These are phyloP conservation scores for Exophiala sideris DNA, from an alignment of 2,329 filamentous ascomycete genomes.

Conservation along the genomic window DNA sequence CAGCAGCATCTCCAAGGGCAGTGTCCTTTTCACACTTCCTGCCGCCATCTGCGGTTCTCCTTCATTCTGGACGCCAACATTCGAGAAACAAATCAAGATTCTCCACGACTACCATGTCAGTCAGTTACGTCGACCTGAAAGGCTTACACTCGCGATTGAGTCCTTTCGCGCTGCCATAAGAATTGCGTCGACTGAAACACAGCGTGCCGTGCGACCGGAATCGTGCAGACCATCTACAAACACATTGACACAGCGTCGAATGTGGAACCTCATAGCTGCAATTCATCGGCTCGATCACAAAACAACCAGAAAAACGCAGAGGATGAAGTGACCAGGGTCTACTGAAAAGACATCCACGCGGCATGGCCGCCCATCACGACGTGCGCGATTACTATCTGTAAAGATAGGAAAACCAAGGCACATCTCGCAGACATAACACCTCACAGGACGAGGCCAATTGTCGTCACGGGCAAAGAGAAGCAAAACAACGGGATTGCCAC, in stretches of 20 bases:
- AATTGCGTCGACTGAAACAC: slow-evolving; percentile 1
- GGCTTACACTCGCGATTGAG: slow-evolving; percentile 1
- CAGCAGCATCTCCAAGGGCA: background rate
- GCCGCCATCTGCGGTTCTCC: slow-evolving; percentile 14
- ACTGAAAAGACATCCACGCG: slow-evolving; percentile 5
- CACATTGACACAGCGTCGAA: slow-evolving; percentile 13
- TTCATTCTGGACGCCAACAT: slow-evolving; percentile 15
- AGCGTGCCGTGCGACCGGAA: slow-evolving; percentile 16
- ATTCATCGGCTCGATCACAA: slow-evolving; percentile 1
- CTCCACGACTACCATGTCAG: slow-evolving; percentile 15
- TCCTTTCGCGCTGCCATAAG: slow-evolving; percentile 4
- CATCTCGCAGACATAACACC: background rate
- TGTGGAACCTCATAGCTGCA: slow-evolving; percentile 10
- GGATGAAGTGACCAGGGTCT: slow-evolving; percentile 9
- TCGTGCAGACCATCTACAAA: slow-evolving; percentile 12
- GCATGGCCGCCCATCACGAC: slow-evolving; percentile 12
- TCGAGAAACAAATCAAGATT: slow-evolving; percentile 18
- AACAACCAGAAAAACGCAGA: slow-evolving; percentile 2
- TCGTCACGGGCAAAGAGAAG: background rate
- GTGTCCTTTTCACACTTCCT: slow-evolving; percentile 1
- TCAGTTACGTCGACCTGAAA: slow-evolving; percentile 9
- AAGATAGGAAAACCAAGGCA: background rate
- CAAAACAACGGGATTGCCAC: background rate
- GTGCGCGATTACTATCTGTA: slow-evolving; percentile 10
- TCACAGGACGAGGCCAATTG: too few species aligned